These are phyloP conservation scores for Metahyphopichia silvanorum DNA, from an alignment of 805 yeast species.

Conservation along the genomic window DNA sequence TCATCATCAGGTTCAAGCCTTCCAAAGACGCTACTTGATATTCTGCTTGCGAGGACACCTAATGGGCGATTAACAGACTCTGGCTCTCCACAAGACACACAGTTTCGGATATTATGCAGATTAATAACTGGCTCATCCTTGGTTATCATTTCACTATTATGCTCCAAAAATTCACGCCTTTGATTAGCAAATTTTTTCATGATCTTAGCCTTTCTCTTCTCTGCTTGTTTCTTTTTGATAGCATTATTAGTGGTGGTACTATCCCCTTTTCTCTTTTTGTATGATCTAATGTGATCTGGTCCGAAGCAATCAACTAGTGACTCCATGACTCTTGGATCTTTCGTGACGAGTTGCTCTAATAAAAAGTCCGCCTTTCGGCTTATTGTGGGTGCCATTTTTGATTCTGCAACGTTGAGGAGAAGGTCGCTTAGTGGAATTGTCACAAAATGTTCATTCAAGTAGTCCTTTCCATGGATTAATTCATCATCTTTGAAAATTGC, in stretches of 20 bases:
- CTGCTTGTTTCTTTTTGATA: slow-evolving; percentile 53
- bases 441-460: slow-evolving; percentile 45
- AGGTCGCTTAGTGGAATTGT: slow-evolving; percentile 55
- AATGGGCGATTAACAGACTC: slow-evolving; percentile 45
- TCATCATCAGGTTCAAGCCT: slow-evolving; percentile 28
- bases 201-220: slow-evolving; percentile 58
- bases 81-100: slow-evolving; percentile 60
- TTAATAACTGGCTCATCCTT: too few species aligned
- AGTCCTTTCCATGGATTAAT: slow-evolving; percentile 32
- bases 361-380: slow-evolving; percentile 56
- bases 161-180: slow-evolving; percentile 39
- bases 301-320: slow-evolving; percentile 59
- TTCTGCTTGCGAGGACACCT: slow-evolving; percentile 55
- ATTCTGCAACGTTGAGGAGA: slow-evolving; percentile 49
- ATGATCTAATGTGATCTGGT: slow-evolving; percentile 45
- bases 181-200: slow-evolving; percentile 60
- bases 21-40: slow-evolving; percentile 49
- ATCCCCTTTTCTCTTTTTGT: slow-evolving; percentile 42
- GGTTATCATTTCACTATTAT: slow-evolving; percentile 26
- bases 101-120: too few species aligned
- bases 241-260: slow-evolving; percentile 53
- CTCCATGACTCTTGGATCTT: slow-evolving; percentile 48
- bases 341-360: slow-evolving; percentile 47
- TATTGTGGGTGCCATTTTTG: slow-evolving; percentile 46
- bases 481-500: slow-evolving; percentile 58